These are phyloP conservation scores for Trichoderma sp. DNA, from an alignment of 2,329 filamentous ascomycete genomes.

Conservation along the genomic window DNA sequence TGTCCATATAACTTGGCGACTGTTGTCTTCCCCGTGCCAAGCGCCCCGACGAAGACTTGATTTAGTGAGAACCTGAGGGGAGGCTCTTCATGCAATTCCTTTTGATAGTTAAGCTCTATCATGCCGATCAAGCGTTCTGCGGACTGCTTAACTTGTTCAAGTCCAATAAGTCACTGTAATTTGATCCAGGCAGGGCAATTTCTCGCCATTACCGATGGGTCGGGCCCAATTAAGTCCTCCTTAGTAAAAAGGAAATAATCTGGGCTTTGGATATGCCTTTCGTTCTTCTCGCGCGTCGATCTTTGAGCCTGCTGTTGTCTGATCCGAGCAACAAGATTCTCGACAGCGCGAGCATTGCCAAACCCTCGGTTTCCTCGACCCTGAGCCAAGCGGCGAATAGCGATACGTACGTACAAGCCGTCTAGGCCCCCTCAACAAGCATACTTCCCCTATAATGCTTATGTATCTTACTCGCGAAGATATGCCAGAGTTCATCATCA, in stretches of 20 bases:
- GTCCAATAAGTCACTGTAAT: not conserved
- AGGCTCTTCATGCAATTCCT: not conserved
- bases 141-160: not conserved
- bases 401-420: slow-evolving; percentile 62
- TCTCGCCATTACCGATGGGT: not conserved
- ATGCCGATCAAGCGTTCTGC: not conserved
- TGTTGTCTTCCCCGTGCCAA: slow-evolving; percentile 70
- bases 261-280: not conserved
- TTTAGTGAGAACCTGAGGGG: slow-evolving; percentile 55
- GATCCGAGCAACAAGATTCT: slow-evolving; percentile 56
- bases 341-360: slow-evolving; percentile 65
- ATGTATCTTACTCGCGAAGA: slow-evolving; percentile 54
- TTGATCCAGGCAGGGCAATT: not conserved
- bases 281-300: slow-evolving; percentile 43
- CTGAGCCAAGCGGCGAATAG: slow-evolving; percentile 56
- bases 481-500: slow-evolving; percentile 61
- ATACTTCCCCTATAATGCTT: slow-evolving; percentile 54
- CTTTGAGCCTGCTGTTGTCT: slow-evolving; percentile 56
- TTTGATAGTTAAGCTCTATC: not conserved
- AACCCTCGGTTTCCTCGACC: slow-evolving; percentile 62
- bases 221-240: not conserved
- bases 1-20: slow-evolving; percentile 70
- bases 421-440: slow-evolving; percentile 55
- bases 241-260: not conserved
- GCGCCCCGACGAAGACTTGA: slow-evolving; percentile 63